Conservation (phyloP, 352 stramenopile genomes). For the Globisporangium irregulare region DNA sequence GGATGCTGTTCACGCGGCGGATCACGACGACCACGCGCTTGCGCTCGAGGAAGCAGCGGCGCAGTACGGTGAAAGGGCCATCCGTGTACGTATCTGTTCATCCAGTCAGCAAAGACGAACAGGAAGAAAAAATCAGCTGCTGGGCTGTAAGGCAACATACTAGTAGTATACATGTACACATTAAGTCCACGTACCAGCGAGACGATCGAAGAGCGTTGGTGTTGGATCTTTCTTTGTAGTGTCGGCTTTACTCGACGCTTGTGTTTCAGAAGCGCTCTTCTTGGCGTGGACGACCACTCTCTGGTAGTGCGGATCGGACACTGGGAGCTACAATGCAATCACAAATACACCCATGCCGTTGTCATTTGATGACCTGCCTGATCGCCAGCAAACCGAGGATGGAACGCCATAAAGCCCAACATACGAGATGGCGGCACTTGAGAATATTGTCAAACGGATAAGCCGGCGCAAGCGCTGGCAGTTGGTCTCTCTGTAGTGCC, state of each 20-base stretch:
- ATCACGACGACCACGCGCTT: constrained; percentile 84
- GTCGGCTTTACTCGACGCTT: constrained; percentile 8
- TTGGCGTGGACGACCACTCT: constrained; percentile 29
- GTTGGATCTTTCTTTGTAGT: constrained; percentile 14
- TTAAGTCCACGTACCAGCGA: constrained; percentile 37
- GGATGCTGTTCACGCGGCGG: constrained; percentile 89
- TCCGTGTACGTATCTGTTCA: constrained; percentile 64
- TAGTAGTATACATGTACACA: neutral
- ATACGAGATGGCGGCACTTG: constrained; percentile 77
- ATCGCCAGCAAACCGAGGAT: neutral
- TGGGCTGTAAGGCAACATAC: neutral
- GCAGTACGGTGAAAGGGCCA: constrained; percentile 84
- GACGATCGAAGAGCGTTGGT: constrained; percentile 48
- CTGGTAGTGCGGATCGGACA: constrained; percentile 51
- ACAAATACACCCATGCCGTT: neutral
- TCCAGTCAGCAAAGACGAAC: neutral
- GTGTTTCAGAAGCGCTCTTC: constrained; percentile 21
- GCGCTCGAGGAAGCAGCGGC: constrained; percentile 74
- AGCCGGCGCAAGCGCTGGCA: constrained; percentile 24
- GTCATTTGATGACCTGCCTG: neutral
- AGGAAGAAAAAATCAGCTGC: neutral
- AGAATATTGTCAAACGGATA: constrained; percentile 85
- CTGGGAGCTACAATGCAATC: constrained; percentile 49
- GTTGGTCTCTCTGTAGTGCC: constrained; percentile 27
- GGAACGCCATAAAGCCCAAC: constrained; percentile 1